Base-by-base conservation (phyloP, 768 basidiomycete genomes). In the Brasilioporus rufonigricans region DNA sequence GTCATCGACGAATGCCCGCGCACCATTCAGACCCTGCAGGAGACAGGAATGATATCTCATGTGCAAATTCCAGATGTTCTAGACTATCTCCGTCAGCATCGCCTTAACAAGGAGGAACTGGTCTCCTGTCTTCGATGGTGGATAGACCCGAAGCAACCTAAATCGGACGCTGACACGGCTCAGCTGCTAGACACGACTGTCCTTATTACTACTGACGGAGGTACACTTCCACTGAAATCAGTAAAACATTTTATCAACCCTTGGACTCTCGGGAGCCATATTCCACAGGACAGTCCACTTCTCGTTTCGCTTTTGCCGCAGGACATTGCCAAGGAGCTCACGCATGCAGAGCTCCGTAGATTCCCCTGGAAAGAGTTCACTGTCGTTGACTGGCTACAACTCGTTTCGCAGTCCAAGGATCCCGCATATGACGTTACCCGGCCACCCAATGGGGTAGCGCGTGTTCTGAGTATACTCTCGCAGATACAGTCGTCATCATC, bases 41-140 rank as follows among this genome's bases (percentile, higher is more conserved):
- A 73, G 35, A 76, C 84, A 40, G 82, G 80, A 5, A 73, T 94
- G 72, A 77, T 98, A 19, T 75, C 23, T 14, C 83, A 83, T 48
- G n/a, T 48, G 7, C 24, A 35, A 0, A 10, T 26, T 18, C 10
- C 18, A 1, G 97, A 98, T 68, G 89, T 98, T 18, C 73, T 98
- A 40, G 73, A 77, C 40, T 92, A 96, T 66, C 77, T 99, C 18
- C 80, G 81, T 14, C 70, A 78, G 5, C 76, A 89, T 14, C 87
- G 94, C 4, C 77, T 99, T 24, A 66, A 69, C 4, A 82, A 90
- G 64, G 72, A 75, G 7, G 91, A 98, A 64, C 86, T 89, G n/a
- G n/a, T n/a, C n/a, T n/a, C n/a, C n/a, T n/a, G n/a, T n/a, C n/a
- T n/a, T n/a, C n/a, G n/a, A n/a, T 71, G 66, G 97, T 94, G 94